Evolutionary conservation across 2,329 filamentous ascomycete genomes (phyloP).

Genomic region (Epichloe sp.): DNA sequence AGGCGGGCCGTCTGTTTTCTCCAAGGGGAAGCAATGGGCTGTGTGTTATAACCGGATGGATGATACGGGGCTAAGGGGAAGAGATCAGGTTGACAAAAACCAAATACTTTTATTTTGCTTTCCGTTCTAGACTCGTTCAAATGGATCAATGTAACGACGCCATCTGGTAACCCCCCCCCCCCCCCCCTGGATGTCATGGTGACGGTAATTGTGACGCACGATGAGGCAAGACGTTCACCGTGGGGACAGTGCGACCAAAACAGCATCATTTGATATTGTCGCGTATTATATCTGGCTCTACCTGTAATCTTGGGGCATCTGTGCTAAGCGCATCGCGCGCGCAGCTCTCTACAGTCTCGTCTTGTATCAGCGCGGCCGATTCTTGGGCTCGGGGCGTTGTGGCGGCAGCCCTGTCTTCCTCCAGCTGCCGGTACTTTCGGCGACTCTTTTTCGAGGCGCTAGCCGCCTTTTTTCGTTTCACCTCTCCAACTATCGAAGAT

Average conservation of each 20-base stretch:
- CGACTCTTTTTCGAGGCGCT: constrained; percentile 72
- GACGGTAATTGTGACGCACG: background rate
- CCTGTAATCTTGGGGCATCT: background rate
- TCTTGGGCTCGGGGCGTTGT: background rate
- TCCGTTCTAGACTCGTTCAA: constrained; percentile 21
- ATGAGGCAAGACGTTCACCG: background rate
- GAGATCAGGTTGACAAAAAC: constrained; percentile 44
- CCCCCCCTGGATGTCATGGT: background rate
- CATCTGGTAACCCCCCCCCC: background rate
- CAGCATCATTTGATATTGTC: background rate
- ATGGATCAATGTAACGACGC: constrained; percentile 4
- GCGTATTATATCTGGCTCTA: background rate
- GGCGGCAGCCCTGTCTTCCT: constrained; percentile 29
- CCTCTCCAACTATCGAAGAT: constrained; percentile 47
- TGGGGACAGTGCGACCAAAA: background rate
- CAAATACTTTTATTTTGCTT: constrained; percentile 33
- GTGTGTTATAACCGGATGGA: constrained; percentile 38
- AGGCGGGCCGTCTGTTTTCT: constrained; percentile 36
- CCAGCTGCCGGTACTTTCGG: constrained; percentile 60
- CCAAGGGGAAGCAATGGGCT: constrained; percentile 32
- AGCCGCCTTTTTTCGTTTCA: constrained; percentile 55
- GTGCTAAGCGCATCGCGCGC: background rate
- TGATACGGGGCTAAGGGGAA: constrained; percentile 34
- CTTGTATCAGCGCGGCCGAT: background rate
- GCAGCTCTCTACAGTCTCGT: background rate